phyloP scores from a whole-genome alignment of 208 protist genomes.

The Wallacemonas rigidus region DNA sequence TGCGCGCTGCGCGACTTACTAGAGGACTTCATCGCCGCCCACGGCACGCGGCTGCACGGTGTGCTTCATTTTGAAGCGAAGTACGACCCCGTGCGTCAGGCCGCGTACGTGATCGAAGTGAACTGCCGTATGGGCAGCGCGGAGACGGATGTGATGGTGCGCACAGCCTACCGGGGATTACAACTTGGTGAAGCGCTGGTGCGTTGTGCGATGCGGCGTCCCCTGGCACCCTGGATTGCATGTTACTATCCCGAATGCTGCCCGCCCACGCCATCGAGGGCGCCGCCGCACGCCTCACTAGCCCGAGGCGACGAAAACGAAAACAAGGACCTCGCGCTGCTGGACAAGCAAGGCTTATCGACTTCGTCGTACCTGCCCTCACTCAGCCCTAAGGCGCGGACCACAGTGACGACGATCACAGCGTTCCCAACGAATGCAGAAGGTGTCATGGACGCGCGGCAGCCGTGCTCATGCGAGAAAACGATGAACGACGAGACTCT shows the following conservation, averaged over 20 bases:
- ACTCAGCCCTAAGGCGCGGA: neutral
- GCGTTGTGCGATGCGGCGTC: constrained; percentile 58
- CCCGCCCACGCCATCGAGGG: neutral
- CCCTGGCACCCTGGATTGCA: constrained; percentile 39
- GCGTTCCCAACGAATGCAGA: too few species aligned
- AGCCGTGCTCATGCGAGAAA: too few species aligned
- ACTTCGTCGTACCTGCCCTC: neutral
- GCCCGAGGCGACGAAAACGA: neutral
- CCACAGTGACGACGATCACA: too few species aligned
- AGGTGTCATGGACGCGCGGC: too few species aligned
- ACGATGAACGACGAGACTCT: too few species aligned
- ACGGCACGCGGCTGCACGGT: constrained; percentile 44
- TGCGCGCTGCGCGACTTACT: constrained; percentile 50
- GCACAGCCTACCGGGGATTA: constrained; percentile 55
- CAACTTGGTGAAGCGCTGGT: constrained; percentile 69
- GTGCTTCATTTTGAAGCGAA: constrained; percentile 88
- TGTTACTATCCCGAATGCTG: constrained; percentile 36
- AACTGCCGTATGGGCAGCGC: constrained; percentile 85
- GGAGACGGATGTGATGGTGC: constrained; percentile 72
- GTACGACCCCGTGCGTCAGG: constrained; percentile 51
- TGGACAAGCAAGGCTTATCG: constrained; percentile 1
- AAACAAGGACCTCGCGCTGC: neutral
- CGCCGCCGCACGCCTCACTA: neutral
- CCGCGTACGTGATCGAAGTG: constrained; percentile 78
- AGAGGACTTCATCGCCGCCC: constrained; percentile 32